Evolutionary conservation across 352 stramenopile species (phyloP).

Genomic region (Globisporangium radiosum): DNA sequence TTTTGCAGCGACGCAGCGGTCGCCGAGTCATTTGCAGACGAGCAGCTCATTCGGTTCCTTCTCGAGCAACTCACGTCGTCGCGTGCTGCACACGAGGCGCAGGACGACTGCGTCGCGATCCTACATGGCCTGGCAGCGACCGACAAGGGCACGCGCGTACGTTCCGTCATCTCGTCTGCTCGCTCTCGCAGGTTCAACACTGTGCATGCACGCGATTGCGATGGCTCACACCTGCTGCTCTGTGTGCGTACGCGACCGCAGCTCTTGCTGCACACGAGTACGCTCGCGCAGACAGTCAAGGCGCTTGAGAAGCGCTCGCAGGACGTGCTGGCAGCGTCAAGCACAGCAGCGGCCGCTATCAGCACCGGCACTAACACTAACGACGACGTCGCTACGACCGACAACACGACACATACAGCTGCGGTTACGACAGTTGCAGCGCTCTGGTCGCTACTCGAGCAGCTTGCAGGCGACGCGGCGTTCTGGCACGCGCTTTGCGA

Average conservation of each 20-base stretch:
- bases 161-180: background rate
- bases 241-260: conserved; percentile 17
- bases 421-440: conserved; percentile 12
- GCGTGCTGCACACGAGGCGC: conserved; percentile 17
- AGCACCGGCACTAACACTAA: no score
- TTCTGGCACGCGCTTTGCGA: conserved; percentile 45
- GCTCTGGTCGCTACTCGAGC: conserved; percentile 44
- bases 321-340: conserved; percentile 8
- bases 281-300: conserved; percentile 39
- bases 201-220: no score
- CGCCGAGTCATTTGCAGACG: conserved; percentile 50
- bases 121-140: conserved; percentile 34
- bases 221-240: conserved; percentile 8
- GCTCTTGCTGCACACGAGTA: conserved; percentile 35
- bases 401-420: background rate
- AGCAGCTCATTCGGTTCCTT: conserved; percentile 49
- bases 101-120: conserved; percentile 49
- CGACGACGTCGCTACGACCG: background rate
- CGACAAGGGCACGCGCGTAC: conserved; percentile 40
- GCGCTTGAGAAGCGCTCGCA: conserved; percentile 31
- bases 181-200: no score
- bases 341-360: conserved; percentile 12
- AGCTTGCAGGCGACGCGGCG: conserved; percentile 20
- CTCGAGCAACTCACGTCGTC: conserved; percentile 40
- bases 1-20: conserved; percentile 56